Base-by-base conservation (phyloP, 805 yeast genomes). In the Candida ovalis region DNA sequence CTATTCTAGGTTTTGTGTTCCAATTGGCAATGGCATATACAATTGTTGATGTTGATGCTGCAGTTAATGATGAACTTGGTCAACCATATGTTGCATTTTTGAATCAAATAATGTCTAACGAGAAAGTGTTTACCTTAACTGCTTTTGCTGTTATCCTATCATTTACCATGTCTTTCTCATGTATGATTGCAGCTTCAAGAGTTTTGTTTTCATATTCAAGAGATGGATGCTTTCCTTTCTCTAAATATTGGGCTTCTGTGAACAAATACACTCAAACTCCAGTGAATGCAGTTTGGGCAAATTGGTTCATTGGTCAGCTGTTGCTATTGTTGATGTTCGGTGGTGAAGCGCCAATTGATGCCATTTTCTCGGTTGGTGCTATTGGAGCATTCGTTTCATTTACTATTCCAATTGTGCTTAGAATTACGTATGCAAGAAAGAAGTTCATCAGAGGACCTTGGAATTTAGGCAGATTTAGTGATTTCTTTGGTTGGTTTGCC, bases 331-430 rank as follows among this genome's bases (percentile, higher is more conserved):
- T 82, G 51, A 73, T 81, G 64, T 82, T 82, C 61, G 83, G 83
- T 24, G 86, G 86, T 30, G 80, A 74, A 46, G 69, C 76, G 7
- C 84, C 88, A 43, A 79, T 82, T 55, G 82, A 77, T 23, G 88
- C 88, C 43, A 81, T 81, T 49, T 83, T 83, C 68, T 81, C 86
- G 2, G 86, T 83, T 40, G 86, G 87, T 28, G 88, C 86, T 43
- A 81, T 83, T 59, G 77, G 85, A 6, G 80, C 84, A 0, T 81
- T 82, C 58, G 73, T 82, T 50, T 81, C 87, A 3, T 83, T 82
- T 67, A 73, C 78, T 24, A 67, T 78, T 57, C 88, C 88, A 6
- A 78, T 82, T 15, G 58, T 78, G 12, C 70, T 82, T 48, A 77
- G 80, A 58, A 75, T 80, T 57, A 76, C 83, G 3, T 76, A 74